Evolutionary conservation across 2,329 filamentous ascomycete species (phyloP).

Genomic region (Colletotrichum spinosum): DNA sequence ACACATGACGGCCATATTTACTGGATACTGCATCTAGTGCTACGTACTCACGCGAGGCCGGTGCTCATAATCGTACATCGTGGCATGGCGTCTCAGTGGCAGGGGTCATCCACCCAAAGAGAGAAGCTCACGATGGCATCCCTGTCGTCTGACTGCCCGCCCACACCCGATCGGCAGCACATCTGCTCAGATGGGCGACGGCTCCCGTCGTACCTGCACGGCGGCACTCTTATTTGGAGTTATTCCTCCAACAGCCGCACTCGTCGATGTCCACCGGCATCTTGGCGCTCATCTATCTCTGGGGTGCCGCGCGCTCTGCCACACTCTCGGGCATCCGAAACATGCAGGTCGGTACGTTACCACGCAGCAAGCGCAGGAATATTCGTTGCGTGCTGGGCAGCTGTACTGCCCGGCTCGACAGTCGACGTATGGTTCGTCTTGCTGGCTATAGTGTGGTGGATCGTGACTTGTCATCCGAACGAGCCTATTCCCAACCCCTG

Average conservation of each 20-base stretch:
- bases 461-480: slow-evolving; percentile 16
- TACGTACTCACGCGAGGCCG: too few species aligned
- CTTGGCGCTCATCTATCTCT: slow-evolving; percentile 32
- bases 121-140: not conserved
- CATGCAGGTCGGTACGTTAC: slow-evolving; percentile 1
- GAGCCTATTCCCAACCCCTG: slow-evolving; percentile 34
- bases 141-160: not conserved
- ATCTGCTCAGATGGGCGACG: slow-evolving; percentile 15
- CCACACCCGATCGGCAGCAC: slow-evolving; percentile 16
- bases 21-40: too few species aligned
- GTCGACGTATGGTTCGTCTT: slow-evolving; percentile 3
- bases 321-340: slow-evolving; percentile 14
- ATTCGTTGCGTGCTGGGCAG: slow-evolving; percentile 10
- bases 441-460: slow-evolving; percentile 1
- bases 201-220: slow-evolving; percentile 13
- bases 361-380: not conserved
- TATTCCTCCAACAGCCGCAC: slow-evolving; percentile 33
- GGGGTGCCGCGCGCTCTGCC: slow-evolving; percentile 14
- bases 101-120: not conserved
- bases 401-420: not conserved
- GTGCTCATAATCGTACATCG: not conserved
- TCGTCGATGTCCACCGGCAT: slow-evolving; percentile 4
- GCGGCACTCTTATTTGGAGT: slow-evolving; percentile 10
- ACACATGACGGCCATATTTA: too few species aligned
- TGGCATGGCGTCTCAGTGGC: not conserved